Conservation (phyloP, 2,329 filamentous ascomycete genomes). For the Ciborinia camelliae region DNA sequence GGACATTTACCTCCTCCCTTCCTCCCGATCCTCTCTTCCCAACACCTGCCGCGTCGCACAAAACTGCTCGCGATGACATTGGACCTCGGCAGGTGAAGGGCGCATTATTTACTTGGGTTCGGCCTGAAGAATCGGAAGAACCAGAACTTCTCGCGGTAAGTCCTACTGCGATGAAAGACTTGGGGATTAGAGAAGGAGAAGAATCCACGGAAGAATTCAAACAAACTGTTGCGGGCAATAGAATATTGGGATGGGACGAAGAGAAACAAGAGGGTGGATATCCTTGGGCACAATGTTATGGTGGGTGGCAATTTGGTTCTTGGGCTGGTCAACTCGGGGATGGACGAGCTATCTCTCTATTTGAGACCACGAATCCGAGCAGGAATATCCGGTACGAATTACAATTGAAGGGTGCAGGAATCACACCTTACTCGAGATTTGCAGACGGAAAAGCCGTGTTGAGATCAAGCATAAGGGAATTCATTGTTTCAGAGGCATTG, state of each 20-base stretch:
- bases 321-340: slow-evolving; percentile 97
- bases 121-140: slow-evolving; percentile 68
- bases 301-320: slow-evolving; percentile 74
- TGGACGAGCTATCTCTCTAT: slow-evolving; percentile 88
- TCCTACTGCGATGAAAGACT: slow-evolving; percentile 69
- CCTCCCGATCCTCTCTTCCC: slow-evolving; percentile 76
- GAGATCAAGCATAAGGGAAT: slow-evolving; percentile 89
- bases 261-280: slow-evolving; percentile 68
- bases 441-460: slow-evolving; percentile 94
- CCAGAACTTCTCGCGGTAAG: slow-evolving; percentile 82
- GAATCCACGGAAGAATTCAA: slow-evolving; percentile 70
- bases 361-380: slow-evolving; percentile 75
- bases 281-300: slow-evolving; percentile 98
- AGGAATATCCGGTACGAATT: slow-evolving; percentile 79
- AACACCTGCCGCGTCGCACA: slow-evolving; percentile 77
- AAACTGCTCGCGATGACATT: slow-evolving; percentile 72
- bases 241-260: slow-evolving; percentile 74
- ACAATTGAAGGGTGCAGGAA: slow-evolving; percentile 89
- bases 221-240: slow-evolving; percentile 76
- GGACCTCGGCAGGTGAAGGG: slow-evolving; percentile 78
- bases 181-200: slow-evolving; percentile 71
- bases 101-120: slow-evolving; percentile 86
- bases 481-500: slow-evolving; percentile 84
- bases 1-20: slow-evolving; percentile 62
- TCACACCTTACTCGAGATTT: slow-evolving; percentile 93